Base-by-base conservation (phyloP, 148 eudicot species). In the Mesembryanthemum crystallinum region DNA sequence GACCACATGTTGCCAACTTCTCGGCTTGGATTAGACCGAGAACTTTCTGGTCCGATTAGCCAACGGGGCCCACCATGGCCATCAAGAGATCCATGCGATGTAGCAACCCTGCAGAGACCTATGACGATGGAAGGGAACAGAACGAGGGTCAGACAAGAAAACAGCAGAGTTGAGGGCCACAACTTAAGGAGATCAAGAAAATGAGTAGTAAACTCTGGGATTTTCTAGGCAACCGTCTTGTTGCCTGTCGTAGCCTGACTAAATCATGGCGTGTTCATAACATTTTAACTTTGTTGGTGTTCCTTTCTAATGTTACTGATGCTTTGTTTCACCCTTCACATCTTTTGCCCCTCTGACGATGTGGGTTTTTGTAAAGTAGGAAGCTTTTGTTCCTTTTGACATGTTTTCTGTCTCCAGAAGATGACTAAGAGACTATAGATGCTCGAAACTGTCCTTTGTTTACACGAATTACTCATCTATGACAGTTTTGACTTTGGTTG, bases 1-100 rank as follows among this genome's bases (percentile, higher is more conserved):
- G 92, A 89, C 67, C 91, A 82, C 20, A 30, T 80, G 58, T 72
- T 89, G 79, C 82, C 89, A 30, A 88, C 81, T 81, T 88, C 87
- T 17, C 86, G 86, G 75, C 64, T 78, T 29, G 83, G 83, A 42
- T 66, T 80, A 23, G 79, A 70, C 12, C 69, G 80, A 63, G 89
- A 86, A 45, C 65, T 32, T 35, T 73, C 73, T 5, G 81, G 88
- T 73, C 83, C 88, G 7, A 78, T 83, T 37, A 75, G 81, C 74
- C 82, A 78, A 43, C 74, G 49, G 70, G 86, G 87, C 23, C 80
- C 77, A 28, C 80, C 80, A 12, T 77, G 85, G 84, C 83, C 83
- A 37, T 73, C 87, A n/a, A 68, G 82, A 49, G 88, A 84, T 29
- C 83, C 80, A 14, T 51, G 67, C 29, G 72, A 42, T 69, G 73